These are phyloP conservation scores for Naganishia onofrii DNA, from an alignment of 768 basidiomycete genomes.

Conservation along the genomic window DNA sequence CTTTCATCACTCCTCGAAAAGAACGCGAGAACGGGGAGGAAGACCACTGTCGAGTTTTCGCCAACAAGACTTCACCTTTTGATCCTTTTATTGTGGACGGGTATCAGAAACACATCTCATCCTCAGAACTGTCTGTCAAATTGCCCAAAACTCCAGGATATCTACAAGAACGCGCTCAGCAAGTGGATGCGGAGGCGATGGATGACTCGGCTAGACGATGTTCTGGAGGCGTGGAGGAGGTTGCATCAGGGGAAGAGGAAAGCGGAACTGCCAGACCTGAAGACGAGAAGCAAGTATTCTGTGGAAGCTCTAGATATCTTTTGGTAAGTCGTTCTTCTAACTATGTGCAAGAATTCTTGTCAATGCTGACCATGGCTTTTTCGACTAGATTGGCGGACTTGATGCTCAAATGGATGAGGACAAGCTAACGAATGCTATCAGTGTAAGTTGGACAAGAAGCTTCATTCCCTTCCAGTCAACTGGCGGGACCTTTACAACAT, in stretches of 20 bases:
- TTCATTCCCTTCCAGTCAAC: neutral
- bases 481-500: neutral
- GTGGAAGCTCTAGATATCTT: conserved; percentile 20
- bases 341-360: neutral
- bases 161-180: neutral
- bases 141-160: neutral
- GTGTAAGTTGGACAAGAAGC: neutral
- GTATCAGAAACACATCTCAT: neutral
- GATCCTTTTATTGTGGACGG: conserved; percentile 7
- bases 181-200: neutral
- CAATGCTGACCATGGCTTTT: neutral
- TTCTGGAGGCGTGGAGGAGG: neutral
- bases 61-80: conserved; percentile 13
- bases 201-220: conserved; percentile 13
- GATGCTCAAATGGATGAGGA: neutral
- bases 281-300: neutral
- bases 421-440: neutral
- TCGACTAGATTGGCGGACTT: conserved; percentile 1
- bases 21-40: neutral
- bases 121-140: neutral
- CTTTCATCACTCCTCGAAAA: neutral
- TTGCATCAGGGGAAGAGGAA: neutral
- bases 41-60: conserved; percentile 7
- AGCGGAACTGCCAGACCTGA: neutral
- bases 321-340: neutral